Base-by-base conservation (phyloP, 768 basidiomycete genomes). In the Filobasidium wieringae region DNA sequence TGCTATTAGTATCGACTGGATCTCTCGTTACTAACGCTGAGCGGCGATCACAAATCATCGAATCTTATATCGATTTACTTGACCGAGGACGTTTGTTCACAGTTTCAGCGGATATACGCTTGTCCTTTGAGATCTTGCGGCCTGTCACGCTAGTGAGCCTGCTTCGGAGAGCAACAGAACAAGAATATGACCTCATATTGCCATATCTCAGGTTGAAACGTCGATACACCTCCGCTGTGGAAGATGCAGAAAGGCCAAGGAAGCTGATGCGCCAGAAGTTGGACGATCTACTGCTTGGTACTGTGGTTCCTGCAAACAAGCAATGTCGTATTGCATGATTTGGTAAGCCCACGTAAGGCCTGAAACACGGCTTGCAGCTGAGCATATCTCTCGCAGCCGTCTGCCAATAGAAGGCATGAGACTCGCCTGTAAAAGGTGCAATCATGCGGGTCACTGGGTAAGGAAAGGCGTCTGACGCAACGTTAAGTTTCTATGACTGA, bases 291-390 rank as follows among this genome's bases (percentile, higher is more conserved):
- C 49, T 39, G 50, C 30, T 11, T 61, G 60, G 60, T 61, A 41
- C 32, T 61, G 60, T 27, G 47, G 33, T 5, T 37, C 45, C 19
- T 61, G 60, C 41, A 61, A 53, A 47, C 22, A 37, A 26, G 55
- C 60, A 8, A 12, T 54, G n/a, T 52, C n/a, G 22, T 15, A n/a
- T 15, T 61, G 60, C 32, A 51, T 53, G 2, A 47, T 61, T 14
- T 61, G 59, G 59, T 60, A 33, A 45, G 58, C 40, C 14, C 1
- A 36, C n/a, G n/a, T n/a, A n/a, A n/a, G n/a, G n/a, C n/a, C n/a
- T n/a, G n/a, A n/a, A n/a, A n/a, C n/a, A 4, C 31, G 43, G 7
- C 43, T 39, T 33, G 32, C 53, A 40, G 53, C 39, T 54, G 30
- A 33, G 17, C 27, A 5, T 12, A 17, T 27, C 12, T 27, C 43